A percentile compares a stretch with the other conserved stretches of the same genome.
Evolutionary conservation across 1,284 basidiomycete species (phyloP).

Genomic region (Phaffia rhodozyma): DNA sequence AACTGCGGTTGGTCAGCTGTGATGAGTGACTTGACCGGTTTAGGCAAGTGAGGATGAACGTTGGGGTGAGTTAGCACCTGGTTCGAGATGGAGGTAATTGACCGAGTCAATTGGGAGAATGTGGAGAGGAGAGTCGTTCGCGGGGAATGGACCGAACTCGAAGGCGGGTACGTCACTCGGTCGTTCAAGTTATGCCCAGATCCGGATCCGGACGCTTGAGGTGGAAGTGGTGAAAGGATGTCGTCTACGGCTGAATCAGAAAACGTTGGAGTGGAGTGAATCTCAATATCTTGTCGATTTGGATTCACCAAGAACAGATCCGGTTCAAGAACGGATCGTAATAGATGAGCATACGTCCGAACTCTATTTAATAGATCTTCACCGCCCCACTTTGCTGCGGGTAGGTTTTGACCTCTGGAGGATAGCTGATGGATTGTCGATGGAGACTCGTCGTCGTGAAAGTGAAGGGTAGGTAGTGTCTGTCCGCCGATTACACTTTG

Average conservation of each 20-base stretch:
- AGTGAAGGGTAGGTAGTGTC: slow-evolving; percentile 79
- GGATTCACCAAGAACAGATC: slow-evolving; percentile 86
- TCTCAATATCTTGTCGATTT: slow-evolving; percentile 73
- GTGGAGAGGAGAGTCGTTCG: slow-evolving; percentile 66
- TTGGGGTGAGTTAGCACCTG: slow-evolving; percentile 88
- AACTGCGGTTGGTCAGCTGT: slow-evolving; percentile 44
- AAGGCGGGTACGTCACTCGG: slow-evolving; percentile 30
- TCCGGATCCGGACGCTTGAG: neutral
- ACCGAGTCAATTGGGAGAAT: slow-evolving; percentile 77
- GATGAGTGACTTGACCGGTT: slow-evolving; percentile 75
- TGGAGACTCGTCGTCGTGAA: slow-evolving; percentile 89
- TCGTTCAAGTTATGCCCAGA: slow-evolving; percentile 28
- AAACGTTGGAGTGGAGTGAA: slow-evolving; percentile 69
- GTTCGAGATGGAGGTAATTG: slow-evolving; percentile 76
- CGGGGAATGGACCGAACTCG: slow-evolving; percentile 39
- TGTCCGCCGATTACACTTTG: slow-evolving; percentile 79
- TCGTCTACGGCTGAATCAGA: slow-evolving; percentile 69
- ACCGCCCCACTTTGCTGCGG: slow-evolving; percentile 37
- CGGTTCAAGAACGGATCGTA: slow-evolving; percentile 65
- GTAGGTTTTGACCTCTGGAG: slow-evolving; percentile 36
- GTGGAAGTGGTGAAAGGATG: slow-evolving; percentile 42
- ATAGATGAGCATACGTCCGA: slow-evolving; percentile 56
- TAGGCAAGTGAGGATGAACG: slow-evolving; percentile 83
- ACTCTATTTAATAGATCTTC: slow-evolving; percentile 60
- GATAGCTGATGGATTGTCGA: slow-evolving; percentile 38